phyloP scores from a whole-genome alignment of 2,329 filamentous ascomycete genomes.

The Stachybotrys elegans region DNA sequence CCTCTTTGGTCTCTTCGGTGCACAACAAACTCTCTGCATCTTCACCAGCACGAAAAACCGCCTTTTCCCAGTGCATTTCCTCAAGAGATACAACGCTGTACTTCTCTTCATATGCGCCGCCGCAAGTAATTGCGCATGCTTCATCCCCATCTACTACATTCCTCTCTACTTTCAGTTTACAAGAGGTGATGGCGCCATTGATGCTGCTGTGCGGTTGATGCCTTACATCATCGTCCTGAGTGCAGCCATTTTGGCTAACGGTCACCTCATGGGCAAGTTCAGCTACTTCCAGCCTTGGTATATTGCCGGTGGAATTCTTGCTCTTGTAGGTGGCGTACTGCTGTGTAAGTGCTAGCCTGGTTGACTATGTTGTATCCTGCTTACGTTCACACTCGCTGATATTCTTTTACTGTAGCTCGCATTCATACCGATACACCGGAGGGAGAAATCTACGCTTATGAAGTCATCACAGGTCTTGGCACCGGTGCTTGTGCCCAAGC shows the following conservation, averaged over 20 bases:
- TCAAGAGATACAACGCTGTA: constrained; percentile 28
- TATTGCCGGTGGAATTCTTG: constrained; percentile 24
- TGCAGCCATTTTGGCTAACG: constrained; percentile 27
- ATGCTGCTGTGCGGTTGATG: constrained; percentile 32
- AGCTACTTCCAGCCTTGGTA: constrained; percentile 36
- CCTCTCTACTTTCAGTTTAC: constrained; percentile 46
- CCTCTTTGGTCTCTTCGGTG: constrained; percentile 30
- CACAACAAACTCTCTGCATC: constrained; percentile 36
- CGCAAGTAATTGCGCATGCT: constrained; percentile 12
- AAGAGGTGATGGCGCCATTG: constrained; percentile 30
- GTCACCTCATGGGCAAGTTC: constrained; percentile 25
- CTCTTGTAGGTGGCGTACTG: constrained; percentile 26
- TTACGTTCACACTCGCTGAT: too few relatives aligned
- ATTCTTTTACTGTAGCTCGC: constrained; percentile 1
- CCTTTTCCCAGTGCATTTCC: constrained; percentile 42
- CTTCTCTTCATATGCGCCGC: constrained; percentile 32
- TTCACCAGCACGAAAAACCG: constrained; percentile 12
- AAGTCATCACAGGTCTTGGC: constrained; percentile 27
- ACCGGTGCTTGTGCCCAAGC: constrained; percentile 26
- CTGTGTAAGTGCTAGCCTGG: constrained; percentile 17
- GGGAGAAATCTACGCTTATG: constrained; percentile 22
- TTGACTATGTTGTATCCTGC: not conserved
- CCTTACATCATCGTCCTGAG: constrained; percentile 33
- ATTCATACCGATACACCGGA: not conserved
- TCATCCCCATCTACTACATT: constrained; percentile 38